Percentiles rank a stretch among this genome's conserved stretches.
Conservation (phyloP, 1,139 yeast species). For the Hemisphaericaspora xylofermentans region DNA sequence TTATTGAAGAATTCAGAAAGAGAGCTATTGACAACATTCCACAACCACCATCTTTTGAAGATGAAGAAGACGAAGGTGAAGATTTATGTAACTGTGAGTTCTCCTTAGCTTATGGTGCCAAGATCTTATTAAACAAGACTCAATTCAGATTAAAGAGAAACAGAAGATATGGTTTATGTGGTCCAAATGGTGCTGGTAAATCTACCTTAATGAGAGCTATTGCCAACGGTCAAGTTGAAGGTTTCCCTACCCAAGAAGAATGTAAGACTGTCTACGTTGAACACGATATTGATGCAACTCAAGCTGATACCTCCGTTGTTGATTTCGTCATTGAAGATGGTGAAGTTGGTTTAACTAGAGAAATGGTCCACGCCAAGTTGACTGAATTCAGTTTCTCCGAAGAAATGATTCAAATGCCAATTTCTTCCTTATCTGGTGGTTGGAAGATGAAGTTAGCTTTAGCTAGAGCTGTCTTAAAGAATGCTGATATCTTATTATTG, state of each 20-base stretch:
- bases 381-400: slow-evolving; percentile 89
- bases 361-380: slow-evolving; percentile 70
- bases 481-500: slow-evolving; percentile 88
- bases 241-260: slow-evolving; percentile 98
- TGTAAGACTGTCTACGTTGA: slow-evolving; percentile 99
- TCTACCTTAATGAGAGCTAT: slow-evolving; percentile 99
- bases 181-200: slow-evolving; percentile 99
- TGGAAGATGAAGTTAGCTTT: slow-evolving; percentile 98
- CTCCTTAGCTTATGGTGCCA: slow-evolving; percentile 99
- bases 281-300: slow-evolving; percentile 98
- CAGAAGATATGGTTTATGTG: slow-evolving; percentile 99
- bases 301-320: slow-evolving; percentile 90
- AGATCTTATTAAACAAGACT: slow-evolving; percentile 98
- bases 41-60: slow-evolving; percentile 91
- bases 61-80: slow-evolving; percentile 99
- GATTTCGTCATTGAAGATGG: slow-evolving; percentile 84
- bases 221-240: slow-evolving; percentile 99
- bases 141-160: slow-evolving; percentile 99
- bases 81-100: slow-evolving; percentile 99
- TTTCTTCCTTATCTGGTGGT: slow-evolving; percentile 97
- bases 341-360: slow-evolving; percentile 74
- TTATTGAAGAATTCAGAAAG: slow-evolving; percentile 94
- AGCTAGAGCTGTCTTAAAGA: slow-evolving; percentile 98
- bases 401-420: slow-evolving; percentile 89
- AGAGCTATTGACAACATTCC: slow-evolving; percentile 97